Percentiles rank a stretch among this genome's conserved stretches.
Evolutionary conservation across 768 basidiomycete species (phyloP).

Genomic region (Lactifluus pinguis): DNA sequence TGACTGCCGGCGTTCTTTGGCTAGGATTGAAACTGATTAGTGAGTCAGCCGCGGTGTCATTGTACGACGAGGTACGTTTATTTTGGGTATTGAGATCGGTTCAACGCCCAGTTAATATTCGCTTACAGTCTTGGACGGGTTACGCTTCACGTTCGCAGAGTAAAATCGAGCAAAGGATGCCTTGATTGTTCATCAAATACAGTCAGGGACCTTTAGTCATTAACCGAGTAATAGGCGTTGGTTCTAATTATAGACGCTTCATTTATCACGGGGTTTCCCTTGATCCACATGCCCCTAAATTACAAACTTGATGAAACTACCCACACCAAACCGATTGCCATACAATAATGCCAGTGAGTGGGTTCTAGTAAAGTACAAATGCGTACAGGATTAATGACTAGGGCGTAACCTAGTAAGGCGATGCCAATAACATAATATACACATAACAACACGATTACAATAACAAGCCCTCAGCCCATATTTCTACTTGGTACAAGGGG

Average conservation of each 20-base stretch:
- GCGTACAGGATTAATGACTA: neutral
- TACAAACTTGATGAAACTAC: too few relatives aligned
- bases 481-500: neutral
- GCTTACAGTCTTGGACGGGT: conserved; percentile 87
- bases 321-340: neutral
- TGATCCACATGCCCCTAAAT: too few relatives aligned
- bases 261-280: too few relatives aligned
- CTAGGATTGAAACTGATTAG: conserved; percentile 74
- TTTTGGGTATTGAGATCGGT: neutral
- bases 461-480: neutral
- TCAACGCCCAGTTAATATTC: neutral
- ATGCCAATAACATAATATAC: conserved; percentile 8
- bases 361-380: neutral
- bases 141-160: conserved; percentile 75
- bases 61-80: conserved; percentile 86
- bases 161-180: conserved; percentile 46
- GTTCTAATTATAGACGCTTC: neutral
- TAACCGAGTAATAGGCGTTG: neutral
- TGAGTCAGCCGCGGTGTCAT: conserved; percentile 41
- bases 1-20: conserved; percentile 97
- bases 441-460: conserved; percentile 5
- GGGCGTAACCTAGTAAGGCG: neutral
- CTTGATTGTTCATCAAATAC: neutral
- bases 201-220: neutral
- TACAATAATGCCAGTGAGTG: conserved; percentile 1